These are phyloP conservation scores for Reutealis trisperma DNA, from an alignment of 345 rosid species.

Conservation along the genomic window DNA sequence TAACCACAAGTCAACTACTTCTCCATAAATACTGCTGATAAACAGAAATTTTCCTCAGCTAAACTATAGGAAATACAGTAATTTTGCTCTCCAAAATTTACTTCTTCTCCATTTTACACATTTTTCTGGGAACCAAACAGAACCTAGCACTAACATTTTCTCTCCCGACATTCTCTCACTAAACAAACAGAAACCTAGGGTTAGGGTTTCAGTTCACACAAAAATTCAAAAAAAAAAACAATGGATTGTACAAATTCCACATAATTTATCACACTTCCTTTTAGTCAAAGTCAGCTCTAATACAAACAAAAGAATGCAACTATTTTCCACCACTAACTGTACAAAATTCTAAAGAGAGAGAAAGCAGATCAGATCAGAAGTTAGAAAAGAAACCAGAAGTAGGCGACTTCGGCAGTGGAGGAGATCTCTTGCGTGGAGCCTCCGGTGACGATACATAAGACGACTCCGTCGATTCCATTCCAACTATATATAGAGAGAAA, in stretches of 20 bases:
- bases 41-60: neutral
- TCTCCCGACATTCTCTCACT: neutral
- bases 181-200: neutral
- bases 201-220: constrained; percentile 18
- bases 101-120: neutral
- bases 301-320: neutral
- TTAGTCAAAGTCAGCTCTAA: neutral
- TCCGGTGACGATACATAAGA: constrained; percentile 82
- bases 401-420: constrained; percentile 67
- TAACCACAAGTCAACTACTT: neutral
- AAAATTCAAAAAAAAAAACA: neutral
- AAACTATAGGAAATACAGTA: too few relatives aligned
- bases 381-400: constrained; percentile 54
- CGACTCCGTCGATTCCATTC: constrained; percentile 88
- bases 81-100: neutral
- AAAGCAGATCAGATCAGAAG: constrained; percentile 41
- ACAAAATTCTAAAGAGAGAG: neutral
- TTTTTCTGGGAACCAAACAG: constrained; percentile 8
- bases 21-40: neutral
- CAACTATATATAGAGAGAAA: neutral
- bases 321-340: neutral
- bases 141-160: neutral
- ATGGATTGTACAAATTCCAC: neutral
- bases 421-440: constrained; percentile 63
- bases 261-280: neutral